Evolutionary conservation across 345 rosid genomes (phyloP).

Genomic region (Angophora floribunda): DNA sequence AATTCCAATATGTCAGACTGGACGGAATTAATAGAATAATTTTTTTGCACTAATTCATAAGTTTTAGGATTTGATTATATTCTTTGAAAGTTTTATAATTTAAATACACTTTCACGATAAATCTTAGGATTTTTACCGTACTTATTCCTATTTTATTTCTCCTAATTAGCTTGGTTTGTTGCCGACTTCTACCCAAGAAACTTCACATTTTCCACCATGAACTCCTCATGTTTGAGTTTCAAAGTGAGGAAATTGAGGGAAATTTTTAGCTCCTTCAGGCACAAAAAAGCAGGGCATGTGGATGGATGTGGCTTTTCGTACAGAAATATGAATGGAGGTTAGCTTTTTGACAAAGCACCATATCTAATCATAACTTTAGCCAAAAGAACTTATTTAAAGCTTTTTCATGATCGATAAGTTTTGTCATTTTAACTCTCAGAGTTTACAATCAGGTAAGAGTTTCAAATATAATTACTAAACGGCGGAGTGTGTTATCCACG

Average conservation of each 20-base stretch:
- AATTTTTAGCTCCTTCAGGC: background rate
- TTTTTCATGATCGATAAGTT: background rate
- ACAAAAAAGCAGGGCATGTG: background rate
- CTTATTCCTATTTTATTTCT: background rate
- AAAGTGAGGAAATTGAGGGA: background rate
- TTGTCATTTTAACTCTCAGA: fast-evolving
- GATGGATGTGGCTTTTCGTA: background rate
- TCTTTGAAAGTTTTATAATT: too few species aligned
- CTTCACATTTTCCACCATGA: background rate
- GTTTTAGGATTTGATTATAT: too few species aligned
- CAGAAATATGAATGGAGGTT: background rate
- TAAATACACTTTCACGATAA: too few species aligned
- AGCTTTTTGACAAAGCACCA: background rate
- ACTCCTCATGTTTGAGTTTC: background rate
- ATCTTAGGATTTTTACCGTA: too few species aligned
- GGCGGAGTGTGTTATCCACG: background rate
- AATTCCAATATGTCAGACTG: too few species aligned
- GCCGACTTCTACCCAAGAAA: background rate
- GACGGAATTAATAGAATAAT: too few species aligned
- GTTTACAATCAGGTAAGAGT: background rate
- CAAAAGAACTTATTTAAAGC: background rate
- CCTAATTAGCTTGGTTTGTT: background rate
- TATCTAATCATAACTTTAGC: background rate
- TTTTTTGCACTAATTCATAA: too few species aligned
- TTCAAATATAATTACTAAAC: background rate